These are phyloP conservation scores for Phallus indusiatus DNA, from an alignment of 768 basidiomycete species.

Conservation along the genomic window DNA sequence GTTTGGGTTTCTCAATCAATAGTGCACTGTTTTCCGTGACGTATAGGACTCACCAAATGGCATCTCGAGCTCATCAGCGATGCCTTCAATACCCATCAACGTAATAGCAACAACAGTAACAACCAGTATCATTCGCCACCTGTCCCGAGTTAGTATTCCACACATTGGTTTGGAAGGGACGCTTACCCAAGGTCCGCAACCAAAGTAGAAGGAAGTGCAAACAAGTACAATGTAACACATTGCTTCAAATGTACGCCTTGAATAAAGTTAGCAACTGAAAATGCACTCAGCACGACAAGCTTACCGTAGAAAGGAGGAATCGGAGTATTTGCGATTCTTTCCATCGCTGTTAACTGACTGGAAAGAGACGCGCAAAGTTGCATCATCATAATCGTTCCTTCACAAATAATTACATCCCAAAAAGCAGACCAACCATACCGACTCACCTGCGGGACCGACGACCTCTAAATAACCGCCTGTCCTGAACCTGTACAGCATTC, in stretches of 20 bases:
- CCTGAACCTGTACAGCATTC: conserved; percentile 62
- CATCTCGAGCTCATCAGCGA: conserved; percentile 91
- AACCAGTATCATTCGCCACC: not conserved
- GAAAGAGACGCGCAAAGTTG: conserved; percentile 36
- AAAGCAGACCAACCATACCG: conserved; percentile 3
- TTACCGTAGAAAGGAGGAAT: conserved; percentile 32
- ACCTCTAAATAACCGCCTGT: conserved; percentile 78
- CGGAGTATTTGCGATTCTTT: conserved; percentile 83
- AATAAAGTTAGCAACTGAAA: conserved; percentile 32
- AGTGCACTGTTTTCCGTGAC: not conserved
- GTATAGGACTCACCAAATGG: conserved; percentile 61
- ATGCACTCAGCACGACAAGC: not conserved
- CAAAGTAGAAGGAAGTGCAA: not conserved
- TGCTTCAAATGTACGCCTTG: conserved; percentile 76
- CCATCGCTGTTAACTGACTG: conserved; percentile 79
- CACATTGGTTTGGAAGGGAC: not conserved
- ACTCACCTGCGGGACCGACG: conserved; percentile 76
- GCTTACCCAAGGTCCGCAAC: conserved; percentile 42
- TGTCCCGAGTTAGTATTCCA: not conserved
- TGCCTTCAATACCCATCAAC: conserved; percentile 75
- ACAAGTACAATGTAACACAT: not conserved
- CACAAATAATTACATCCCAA: conserved; percentile 3
- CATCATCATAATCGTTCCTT: conserved; percentile 72
- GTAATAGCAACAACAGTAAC: conserved; percentile 54
- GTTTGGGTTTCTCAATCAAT: conserved; percentile 44